These are phyloP conservation scores for Apiosordaria backusii DNA, from an alignment of 495 filamentous ascomycete genomes.

Conservation along the genomic window DNA sequence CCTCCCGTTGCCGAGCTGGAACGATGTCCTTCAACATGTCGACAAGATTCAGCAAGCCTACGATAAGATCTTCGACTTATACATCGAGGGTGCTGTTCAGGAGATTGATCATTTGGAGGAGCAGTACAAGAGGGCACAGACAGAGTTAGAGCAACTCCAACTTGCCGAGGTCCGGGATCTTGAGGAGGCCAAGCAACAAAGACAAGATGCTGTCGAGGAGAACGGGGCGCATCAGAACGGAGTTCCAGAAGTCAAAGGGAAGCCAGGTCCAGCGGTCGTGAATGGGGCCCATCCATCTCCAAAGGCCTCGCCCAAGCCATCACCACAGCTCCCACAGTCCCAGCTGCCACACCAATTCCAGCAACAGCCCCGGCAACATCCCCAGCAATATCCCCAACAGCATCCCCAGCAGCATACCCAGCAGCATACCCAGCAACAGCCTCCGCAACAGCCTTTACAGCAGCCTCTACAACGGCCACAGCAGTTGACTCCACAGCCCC, in stretches of 20 bases:
- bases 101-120: conserved; percentile 74
- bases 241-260: conserved; percentile 18
- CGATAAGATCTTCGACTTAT: conserved; percentile 67
- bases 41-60: conserved; percentile 66
- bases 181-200: conserved; percentile 36
- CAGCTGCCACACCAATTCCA: conserved; percentile 11
- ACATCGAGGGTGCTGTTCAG: conserved; percentile 61
- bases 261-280: not conserved
- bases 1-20: conserved; percentile 58
- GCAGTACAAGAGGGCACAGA: conserved; percentile 33
- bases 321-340: conserved; percentile 14
- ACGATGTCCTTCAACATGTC: conserved; percentile 60
- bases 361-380: not conserved
- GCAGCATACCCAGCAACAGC: not conserved
- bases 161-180: conserved; percentile 37
- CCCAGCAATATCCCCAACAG: not conserved
- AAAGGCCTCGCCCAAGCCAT: conserved; percentile 14
- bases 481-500: not conserved
- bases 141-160: not conserved
- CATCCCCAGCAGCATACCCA: not conserved
- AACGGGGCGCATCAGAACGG: conserved; percentile 38
- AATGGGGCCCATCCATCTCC: conserved; percentile 18
- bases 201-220: conserved; percentile 14
- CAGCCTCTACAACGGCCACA: not conserved
- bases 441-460: not conserved